Percentiles rank a stretch among this genome's conserved stretches.
phyloP scores from a whole-genome alignment of 371 early-diverging fungal species.

The Nosema muscidifuracis region DNA sequence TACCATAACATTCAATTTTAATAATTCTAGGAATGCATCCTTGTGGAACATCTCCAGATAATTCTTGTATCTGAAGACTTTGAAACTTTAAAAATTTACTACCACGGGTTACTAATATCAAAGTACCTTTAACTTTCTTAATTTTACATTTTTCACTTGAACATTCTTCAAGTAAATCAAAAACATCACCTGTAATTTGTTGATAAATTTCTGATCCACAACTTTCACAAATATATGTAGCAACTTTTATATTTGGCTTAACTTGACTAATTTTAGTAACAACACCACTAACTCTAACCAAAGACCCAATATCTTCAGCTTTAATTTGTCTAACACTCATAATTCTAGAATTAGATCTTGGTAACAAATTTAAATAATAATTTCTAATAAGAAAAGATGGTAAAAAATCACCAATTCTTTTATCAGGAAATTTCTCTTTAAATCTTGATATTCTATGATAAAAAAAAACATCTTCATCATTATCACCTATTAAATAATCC shows the following conservation, averaged over 20 bases:
- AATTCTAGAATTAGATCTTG: slow-evolving; percentile 24
- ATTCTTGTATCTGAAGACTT: slow-evolving; percentile 59
- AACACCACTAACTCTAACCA: slow-evolving; percentile 82
- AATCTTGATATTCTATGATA: slow-evolving; percentile 59
- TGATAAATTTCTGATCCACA: slow-evolving; percentile 95
- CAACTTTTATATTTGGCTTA: slow-evolving; percentile 79
- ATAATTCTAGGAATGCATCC: slow-evolving; percentile 93
- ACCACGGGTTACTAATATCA: slow-evolving; percentile 83
- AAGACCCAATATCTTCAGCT: slow-evolving; percentile 72
- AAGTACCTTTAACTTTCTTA: slow-evolving; percentile 74
- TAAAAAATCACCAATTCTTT: slow-evolving; percentile 51
- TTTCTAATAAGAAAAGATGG: slow-evolving; percentile 55
- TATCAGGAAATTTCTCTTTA: slow-evolving; percentile 59
- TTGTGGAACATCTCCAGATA: slow-evolving; percentile 86
- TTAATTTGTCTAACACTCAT: slow-evolving; percentile 72
- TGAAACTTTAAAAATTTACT: slow-evolving; percentile 72
- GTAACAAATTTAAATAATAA: slow-evolving; percentile 45
- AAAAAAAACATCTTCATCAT: slow-evolving; percentile 56
- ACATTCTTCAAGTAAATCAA: slow-evolving; percentile 80
- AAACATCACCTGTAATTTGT: slow-evolving; percentile 68
- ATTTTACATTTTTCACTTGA: slow-evolving; percentile 72
- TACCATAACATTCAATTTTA: slow-evolving; percentile 77
- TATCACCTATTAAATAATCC: slow-evolving; percentile 41
- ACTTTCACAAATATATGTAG: slow-evolving; percentile 84
- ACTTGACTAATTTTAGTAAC: slow-evolving; percentile 90